Evolutionary conservation across 805 yeast genomes (phyloP), one percentile per base, ranked within the genome.

Genomic region (Candida silvicultrix): DNA sequence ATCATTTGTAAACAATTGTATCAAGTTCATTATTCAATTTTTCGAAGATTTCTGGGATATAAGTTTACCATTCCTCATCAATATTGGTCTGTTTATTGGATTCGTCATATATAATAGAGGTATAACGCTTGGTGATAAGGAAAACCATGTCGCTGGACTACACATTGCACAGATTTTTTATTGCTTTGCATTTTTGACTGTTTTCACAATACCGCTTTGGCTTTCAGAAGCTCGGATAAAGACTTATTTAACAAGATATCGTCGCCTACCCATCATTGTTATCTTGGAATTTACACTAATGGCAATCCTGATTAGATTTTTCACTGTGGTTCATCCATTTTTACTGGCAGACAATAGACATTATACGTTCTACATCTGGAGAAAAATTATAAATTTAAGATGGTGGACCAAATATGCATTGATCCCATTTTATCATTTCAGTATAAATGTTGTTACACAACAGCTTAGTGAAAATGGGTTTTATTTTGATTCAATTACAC

Each of bases 311-410:
- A 73, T 87, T 19, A 69, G 80, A 34, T 70, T 70, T 47, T 83
- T 75, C 62, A 86, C 97, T 0, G 69, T 83, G 2, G 82, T 81
- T 2, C 99, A 94, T 63, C 97, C 97, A 8, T 94, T 92, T 63
- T 64, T 94, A 36, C 71, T 92, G 39, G 95, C 98, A 0, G 99
- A 94, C 63, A 94, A 94, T 67, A 78, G 99, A 56, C 99, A 94
- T 64, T 89, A 81, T 62, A 81, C 96, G 0, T 94, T 94, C 62
- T 94, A 94, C 64, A 66, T 94, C 34, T 87, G 86, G 78, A 78
- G 81, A 46, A 77, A 75, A 47, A 56, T 94, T 23, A 75, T 92
- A 40, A 66, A 77, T 53, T 66, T 70, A 20, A 68, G 64, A 31
- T 62, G 72, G 46, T 71, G 74, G 46, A 69, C 78, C 18, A 69